Conservation (phyloP, 2,329 filamentous ascomycete species). For the Talaromyces islandicus region DNA sequence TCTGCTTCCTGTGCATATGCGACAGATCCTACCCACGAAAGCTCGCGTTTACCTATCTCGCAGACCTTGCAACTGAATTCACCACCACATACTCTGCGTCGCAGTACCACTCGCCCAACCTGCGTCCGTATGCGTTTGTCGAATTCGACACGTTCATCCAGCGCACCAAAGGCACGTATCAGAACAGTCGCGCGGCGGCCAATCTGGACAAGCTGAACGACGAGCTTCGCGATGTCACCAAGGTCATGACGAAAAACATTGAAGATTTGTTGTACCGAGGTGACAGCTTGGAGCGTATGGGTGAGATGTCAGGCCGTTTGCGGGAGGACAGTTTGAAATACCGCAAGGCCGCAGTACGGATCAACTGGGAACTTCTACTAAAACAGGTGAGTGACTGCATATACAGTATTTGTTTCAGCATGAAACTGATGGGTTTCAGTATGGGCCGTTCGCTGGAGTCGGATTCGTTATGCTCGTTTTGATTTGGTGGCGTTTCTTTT, state of each 20-base stretch:
- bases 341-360: constrained; percentile 80
- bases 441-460: constrained; percentile 80
- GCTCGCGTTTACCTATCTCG: constrained; percentile 95
- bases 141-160: constrained; percentile 97
- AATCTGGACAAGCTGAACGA: constrained; percentile 95
- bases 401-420: not conserved
- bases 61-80: constrained; percentile 88
- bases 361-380: constrained; percentile 94
- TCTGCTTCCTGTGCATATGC: constrained; percentile 91
- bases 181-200: constrained; percentile 81
- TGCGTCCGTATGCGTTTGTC: constrained; percentile 93
- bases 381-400: constrained; percentile 60
- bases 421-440: constrained; percentile 44
- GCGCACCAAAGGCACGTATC: constrained; percentile 88
- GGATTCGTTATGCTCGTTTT: constrained; percentile 76
- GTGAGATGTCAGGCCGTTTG: constrained; percentile 80
- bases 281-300: constrained; percentile 93
- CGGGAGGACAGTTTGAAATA: constrained; percentile 95
- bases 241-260: constrained; percentile 99
- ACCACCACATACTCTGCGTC: constrained; percentile 69
- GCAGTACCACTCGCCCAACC: constrained; percentile 66
- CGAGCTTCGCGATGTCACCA: constrained; percentile 93
- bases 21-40: constrained; percentile 94
- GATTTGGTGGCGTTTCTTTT: constrained; percentile 95
- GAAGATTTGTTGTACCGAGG: constrained; percentile 94